Evolutionary conservation across 2,329 filamentous ascomycete genomes (phyloP).

Genomic region (Myrmaecium sp.): DNA sequence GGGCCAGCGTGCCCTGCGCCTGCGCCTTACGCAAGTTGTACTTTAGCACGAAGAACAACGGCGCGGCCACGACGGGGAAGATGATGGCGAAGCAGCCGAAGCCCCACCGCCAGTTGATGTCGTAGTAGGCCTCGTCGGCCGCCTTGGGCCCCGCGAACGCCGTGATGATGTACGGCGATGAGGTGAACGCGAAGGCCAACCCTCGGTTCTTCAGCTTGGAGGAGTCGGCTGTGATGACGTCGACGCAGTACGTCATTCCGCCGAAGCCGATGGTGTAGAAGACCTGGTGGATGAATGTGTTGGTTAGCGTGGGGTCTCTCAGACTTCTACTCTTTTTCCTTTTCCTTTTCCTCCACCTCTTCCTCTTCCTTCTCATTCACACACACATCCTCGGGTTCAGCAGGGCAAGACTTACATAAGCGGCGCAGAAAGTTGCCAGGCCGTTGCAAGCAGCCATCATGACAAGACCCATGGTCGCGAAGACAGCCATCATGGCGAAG

Average conservation of each 20-base stretch:
- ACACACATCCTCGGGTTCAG: too few relatives aligned
- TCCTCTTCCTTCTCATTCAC: not conserved
- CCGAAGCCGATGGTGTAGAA: slow-evolving; percentile 47
- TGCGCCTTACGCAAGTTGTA: slow-evolving; percentile 1
- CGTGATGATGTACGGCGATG: slow-evolving; percentile 49
- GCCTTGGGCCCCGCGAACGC: slow-evolving; percentile 45
- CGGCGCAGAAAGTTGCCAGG: slow-evolving; percentile 44
- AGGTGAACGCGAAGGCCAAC: slow-evolving; percentile 44
- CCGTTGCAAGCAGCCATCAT: slow-evolving; percentile 48
- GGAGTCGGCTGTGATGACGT: slow-evolving; percentile 51
- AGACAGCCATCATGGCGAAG: slow-evolving; percentile 35
- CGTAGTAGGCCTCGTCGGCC: slow-evolving; percentile 34
- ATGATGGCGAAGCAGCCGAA: slow-evolving; percentile 52
- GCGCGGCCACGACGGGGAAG: slow-evolving; percentile 38
- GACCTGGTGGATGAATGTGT: slow-evolving; percentile 29
- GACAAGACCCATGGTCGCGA: slow-evolving; percentile 29
- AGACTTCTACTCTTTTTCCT: too few relatives aligned
- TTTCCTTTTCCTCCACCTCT: slow-evolving; percentile 1
- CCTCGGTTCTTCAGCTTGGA: slow-evolving; percentile 48
- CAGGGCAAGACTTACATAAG: slow-evolving; percentile 8
- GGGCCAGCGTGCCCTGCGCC: not conserved
- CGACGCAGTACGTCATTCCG: slow-evolving; percentile 44
- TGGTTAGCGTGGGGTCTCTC: not conserved
- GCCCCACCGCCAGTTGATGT: slow-evolving; percentile 48
- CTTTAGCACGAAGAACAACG: slow-evolving; percentile 1